Evolutionary conservation across 768 basidiomycete genomes (phyloP).

Genomic region (Leccinum pellstonianum): DNA sequence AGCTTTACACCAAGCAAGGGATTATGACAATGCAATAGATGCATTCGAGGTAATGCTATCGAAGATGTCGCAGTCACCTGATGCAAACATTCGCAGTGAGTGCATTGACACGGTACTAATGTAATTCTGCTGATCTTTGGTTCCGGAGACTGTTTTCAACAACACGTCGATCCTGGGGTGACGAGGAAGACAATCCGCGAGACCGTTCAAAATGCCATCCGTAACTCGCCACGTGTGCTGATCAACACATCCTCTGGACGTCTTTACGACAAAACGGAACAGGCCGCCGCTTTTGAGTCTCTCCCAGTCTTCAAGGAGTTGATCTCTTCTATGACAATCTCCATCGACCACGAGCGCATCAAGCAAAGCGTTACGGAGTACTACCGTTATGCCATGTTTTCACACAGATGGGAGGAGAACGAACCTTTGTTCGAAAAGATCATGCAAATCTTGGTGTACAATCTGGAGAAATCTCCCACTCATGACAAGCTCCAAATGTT

Average conservation of each 20-base stretch:
- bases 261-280: not conserved
- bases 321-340: not conserved
- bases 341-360: not conserved
- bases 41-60: slow-evolving; percentile 4
- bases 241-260: not conserved
- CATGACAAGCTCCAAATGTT: not conserved
- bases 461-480: not conserved
- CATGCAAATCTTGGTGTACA: not conserved
- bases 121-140: not conserved
- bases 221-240: not conserved
- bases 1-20: not conserved
- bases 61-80: not conserved
- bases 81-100: slow-evolving; percentile 1
- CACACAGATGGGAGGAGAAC: not conserved
- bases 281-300: not conserved
- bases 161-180: not conserved
- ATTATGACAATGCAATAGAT: not conserved
- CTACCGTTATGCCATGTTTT: not conserved
- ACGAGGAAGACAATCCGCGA: not conserved
- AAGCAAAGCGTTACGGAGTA: not conserved
- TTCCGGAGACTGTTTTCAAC: not conserved
- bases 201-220: not conserved
- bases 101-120: not conserved
- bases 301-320: not conserved
- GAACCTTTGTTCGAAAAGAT: not conserved